These are phyloP conservation scores for Linnemannia zychae DNA, from an alignment of 192 early-diverging fungal genomes.

Conservation along the genomic window DNA sequence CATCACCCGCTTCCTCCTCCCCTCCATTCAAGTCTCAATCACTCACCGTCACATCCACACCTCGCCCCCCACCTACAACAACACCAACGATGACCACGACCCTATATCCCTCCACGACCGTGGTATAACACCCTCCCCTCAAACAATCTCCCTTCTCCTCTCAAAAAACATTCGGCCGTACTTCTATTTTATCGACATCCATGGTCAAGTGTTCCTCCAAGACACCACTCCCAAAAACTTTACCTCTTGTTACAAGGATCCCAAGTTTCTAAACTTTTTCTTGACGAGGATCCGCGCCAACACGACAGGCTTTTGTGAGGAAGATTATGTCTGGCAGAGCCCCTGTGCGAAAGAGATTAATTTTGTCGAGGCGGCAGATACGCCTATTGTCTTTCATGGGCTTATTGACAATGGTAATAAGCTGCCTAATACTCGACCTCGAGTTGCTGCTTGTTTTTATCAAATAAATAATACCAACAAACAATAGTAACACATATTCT, in stretches of 20 bases:
- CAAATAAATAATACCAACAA: too few relatives aligned
- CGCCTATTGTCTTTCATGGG: constrained; percentile 42
- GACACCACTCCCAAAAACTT: constrained; percentile 46
- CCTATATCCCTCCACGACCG: constrained; percentile 22
- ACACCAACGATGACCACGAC: not conserved
- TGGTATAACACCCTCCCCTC: constrained; percentile 8
- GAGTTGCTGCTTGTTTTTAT: too few relatives aligned
- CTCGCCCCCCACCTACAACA: not conserved
- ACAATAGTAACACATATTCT: not conserved
- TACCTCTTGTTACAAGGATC: constrained; percentile 45
- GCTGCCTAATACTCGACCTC: too few relatives aligned
- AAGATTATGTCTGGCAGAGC: constrained; percentile 27
- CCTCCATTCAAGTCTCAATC: not conserved
- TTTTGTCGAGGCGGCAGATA: constrained; percentile 52
- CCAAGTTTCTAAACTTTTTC: constrained; percentile 45
- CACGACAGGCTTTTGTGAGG: constrained; percentile 4
- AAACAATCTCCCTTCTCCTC: not conserved
- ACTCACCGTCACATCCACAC: not conserved
- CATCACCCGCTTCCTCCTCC: not conserved
- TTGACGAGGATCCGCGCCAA: constrained; percentile 23
- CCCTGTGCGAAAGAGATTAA: constrained; percentile 51
- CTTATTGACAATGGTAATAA: constrained; percentile 18
- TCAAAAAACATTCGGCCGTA: constrained; percentile 34
- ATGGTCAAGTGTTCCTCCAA: constrained; percentile 51
- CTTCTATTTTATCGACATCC: constrained; percentile 49